Base-by-base conservation (phyloP, 345 rosid genomes). In the Chamaenerion angustifolium region DNA sequence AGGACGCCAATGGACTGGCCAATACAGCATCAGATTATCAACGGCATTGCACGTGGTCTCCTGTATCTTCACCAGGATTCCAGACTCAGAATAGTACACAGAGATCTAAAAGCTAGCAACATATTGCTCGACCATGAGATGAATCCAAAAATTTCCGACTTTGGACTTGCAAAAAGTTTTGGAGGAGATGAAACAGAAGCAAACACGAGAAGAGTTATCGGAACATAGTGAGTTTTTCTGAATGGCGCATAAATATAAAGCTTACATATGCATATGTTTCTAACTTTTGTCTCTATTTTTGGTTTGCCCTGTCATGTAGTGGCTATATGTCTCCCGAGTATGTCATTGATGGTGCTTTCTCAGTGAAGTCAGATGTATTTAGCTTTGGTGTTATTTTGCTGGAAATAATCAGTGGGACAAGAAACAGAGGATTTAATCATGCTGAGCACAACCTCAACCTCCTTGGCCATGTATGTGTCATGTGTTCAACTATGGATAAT, bases 21-120 rank as follows among this genome's bases (percentile, higher is more conserved):
- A 8, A 5, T 37, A 40, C 56, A 68, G n/a, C 43, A 48, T 42
- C 35, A 61, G 42, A 67, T 67, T 56, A 52, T 61, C 40, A 49
- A 48, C n/a, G 71, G 71, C 11, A 57, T 49, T 40, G 63, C 71
- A 16, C 23, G 63, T 53, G 71, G 66, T 0, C 63, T 67, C 42
- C 59, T 67, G 10, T 67, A 67, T 46, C 66, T 67, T 21, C 71
- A 61, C 19, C 59, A 57, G 43, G 71, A 67, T 45, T 67, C 71
- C 0, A 61, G 71, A 46, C 49, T 67, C 35, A 61, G 66, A 16
- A 52, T 61, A 41, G 56, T 61, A 10, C 71, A 67, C 27, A 61
- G 71, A 21, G 71, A 67, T 47, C 43, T 67, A 10, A 67, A 67
- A 61, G 62, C 71, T 6, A 57, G 71, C 45, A 67, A 67, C 40